Percentiles rank a stretch among this genome's conserved stretches.
Evolutionary conservation across 495 filamentous ascomycete species (phyloP).

Genomic region (Pseudoneurospora amorphoporcata): DNA sequence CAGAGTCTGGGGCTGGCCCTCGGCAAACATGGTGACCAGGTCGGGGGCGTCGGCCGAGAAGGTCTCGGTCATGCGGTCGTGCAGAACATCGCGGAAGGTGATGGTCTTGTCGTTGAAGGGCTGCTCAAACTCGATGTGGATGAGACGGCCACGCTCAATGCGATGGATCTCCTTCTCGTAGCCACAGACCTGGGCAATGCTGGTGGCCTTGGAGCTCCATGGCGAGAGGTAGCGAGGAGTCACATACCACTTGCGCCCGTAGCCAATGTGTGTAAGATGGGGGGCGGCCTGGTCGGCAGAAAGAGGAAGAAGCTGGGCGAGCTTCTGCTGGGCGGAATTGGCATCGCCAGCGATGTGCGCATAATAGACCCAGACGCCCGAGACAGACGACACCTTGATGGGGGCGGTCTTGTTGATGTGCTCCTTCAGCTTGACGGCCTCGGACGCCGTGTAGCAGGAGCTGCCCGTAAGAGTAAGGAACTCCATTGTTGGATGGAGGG

Average conservation of each 20-base stretch:
- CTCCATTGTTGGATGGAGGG: slow-evolving; percentile 14
- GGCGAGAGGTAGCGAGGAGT: slow-evolving; percentile 85
- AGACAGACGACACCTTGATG: slow-evolving; percentile 31
- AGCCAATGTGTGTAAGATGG: slow-evolving; percentile 21
- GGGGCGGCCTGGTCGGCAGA: slow-evolving; percentile 4
- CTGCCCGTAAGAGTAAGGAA: slow-evolving; percentile 33
- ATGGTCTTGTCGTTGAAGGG: slow-evolving; percentile 37
- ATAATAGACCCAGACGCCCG: slow-evolving; percentile 44
- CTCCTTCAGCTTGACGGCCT: slow-evolving; percentile 38
- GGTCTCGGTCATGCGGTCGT: slow-evolving; percentile 91
- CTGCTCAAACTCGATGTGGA: slow-evolving; percentile 51
- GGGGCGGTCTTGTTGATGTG: slow-evolving; percentile 34
- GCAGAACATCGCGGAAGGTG: slow-evolving; percentile 58
- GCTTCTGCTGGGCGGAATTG: slow-evolving; percentile 22
- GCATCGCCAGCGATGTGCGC: slow-evolving; percentile 29
- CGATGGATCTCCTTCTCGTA: slow-evolving; percentile 61
- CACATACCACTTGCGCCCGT: slow-evolving; percentile 46
- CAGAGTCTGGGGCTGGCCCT: slow-evolving; percentile 58
- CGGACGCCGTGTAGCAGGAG: slow-evolving; percentile 40
- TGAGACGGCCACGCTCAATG: slow-evolving; percentile 75
- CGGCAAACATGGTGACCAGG: slow-evolving; percentile 66
- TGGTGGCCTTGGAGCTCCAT: slow-evolving; percentile 94
- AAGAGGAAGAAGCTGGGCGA: slow-evolving; percentile 33
- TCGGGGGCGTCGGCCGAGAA: slow-evolving; percentile 56
- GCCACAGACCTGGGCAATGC: slow-evolving; percentile 86